phyloP scores from a whole-genome alignment of 1,284 basidiomycete species.

The Sporisorium sorghi region DNA sequence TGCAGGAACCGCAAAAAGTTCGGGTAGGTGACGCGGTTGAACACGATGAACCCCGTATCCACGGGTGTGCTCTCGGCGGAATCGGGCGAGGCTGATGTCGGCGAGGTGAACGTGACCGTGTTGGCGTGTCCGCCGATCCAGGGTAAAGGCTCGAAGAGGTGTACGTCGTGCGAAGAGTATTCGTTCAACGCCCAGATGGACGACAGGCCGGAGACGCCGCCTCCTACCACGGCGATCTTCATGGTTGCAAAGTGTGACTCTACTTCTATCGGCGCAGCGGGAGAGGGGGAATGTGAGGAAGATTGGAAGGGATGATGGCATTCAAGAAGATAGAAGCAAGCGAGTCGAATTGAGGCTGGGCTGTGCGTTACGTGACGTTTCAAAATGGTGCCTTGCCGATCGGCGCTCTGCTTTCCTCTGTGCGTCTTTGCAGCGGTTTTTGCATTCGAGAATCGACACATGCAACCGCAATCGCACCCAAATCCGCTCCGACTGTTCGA shows the following conservation, averaged over 20 bases:
- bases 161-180: slow-evolving; percentile 81
- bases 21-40: slow-evolving; percentile 82
- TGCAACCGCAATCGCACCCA: no score
- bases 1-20: slow-evolving; percentile 81
- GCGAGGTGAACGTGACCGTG: slow-evolving; percentile 75
- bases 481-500: no score
- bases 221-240: slow-evolving; percentile 79
- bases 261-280: no score
- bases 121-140: slow-evolving; percentile 84
- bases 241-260: slow-evolving; percentile 9
- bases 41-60: slow-evolving; percentile 72
- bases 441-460: no score
- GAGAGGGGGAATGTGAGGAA: no score
- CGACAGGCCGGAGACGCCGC: slow-evolving; percentile 81
- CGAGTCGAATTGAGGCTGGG: background rate
- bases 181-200: slow-evolving; percentile 86
- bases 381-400: no score
- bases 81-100: slow-evolving; percentile 12
- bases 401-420: no score
- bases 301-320: no score
- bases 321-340: no score
- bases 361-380: background rate
- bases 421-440: no score
- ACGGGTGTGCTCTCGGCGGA: slow-evolving; percentile 34
- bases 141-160: slow-evolving; percentile 79